phyloP scores from a whole-genome alignment of 1,284 basidiomycete species.

The Rhodotorula sp. region DNA sequence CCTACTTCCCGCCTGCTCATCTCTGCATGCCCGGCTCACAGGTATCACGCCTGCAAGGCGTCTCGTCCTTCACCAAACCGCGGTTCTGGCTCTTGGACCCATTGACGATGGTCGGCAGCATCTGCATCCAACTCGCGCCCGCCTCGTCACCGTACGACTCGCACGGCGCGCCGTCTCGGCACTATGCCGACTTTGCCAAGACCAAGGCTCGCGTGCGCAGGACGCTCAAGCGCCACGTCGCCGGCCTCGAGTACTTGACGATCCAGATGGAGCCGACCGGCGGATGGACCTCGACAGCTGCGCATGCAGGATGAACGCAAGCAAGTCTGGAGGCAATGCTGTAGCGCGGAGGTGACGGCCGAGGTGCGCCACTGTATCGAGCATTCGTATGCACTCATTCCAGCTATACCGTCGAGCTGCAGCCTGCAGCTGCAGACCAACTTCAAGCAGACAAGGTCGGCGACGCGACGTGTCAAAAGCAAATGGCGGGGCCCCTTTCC shows the following conservation, averaged over 20 bases:
- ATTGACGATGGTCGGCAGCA: constrained; percentile 77
- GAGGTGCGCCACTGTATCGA: constrained; percentile 4
- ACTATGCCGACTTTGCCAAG: constrained; percentile 63
- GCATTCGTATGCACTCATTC: neutral
- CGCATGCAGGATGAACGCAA: too few species aligned
- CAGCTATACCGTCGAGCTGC: neutral
- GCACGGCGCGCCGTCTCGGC: constrained; percentile 43
- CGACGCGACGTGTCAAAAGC: neutral
- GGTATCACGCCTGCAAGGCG: constrained; percentile 67
- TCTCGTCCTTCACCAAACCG: constrained; percentile 74
- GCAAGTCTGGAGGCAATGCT: neutral
- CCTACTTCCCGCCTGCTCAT: constrained; percentile 1
- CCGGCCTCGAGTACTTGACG: constrained; percentile 77
- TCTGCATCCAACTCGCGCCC: constrained; percentile 74
- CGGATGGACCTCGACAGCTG: neutral
- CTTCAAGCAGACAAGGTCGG: neutral
- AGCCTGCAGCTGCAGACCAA: too few species aligned
- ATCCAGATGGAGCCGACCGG: constrained; percentile 65
- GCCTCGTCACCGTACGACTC: constrained; percentile 53
- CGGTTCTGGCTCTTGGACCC: constrained; percentile 97
- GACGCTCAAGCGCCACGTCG: constrained; percentile 66
- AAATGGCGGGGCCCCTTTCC: neutral
- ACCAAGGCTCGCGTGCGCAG: constrained; percentile 72
- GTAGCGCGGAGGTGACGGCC: neutral
- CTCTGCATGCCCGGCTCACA: constrained; percentile 43